Percentiles rank a stretch among this genome's conserved stretches.
phyloP scores from a whole-genome alignment of 106 monocot species.

The Gastrodia elata region DNA sequence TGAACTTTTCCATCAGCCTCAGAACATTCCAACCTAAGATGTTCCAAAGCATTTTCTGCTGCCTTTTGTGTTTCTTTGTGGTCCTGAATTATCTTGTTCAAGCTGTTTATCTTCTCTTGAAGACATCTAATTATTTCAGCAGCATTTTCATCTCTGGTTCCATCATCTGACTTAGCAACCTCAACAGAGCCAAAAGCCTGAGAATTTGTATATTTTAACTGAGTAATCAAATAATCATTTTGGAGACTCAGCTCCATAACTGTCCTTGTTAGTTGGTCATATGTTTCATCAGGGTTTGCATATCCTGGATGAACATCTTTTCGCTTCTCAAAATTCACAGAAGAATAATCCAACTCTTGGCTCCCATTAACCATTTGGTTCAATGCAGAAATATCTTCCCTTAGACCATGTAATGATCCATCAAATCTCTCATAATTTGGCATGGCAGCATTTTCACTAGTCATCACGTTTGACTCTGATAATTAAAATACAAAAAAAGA shows the following conservation, averaged over 20 bases:
- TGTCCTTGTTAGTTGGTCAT: constrained; percentile 27
- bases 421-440: constrained; percentile 14
- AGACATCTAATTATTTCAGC: constrained; percentile 33
- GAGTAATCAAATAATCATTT: constrained; percentile 57
- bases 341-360: constrained; percentile 13
- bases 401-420: constrained; percentile 3
- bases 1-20: constrained; percentile 69
- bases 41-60: constrained; percentile 74
- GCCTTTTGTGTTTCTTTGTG: constrained; percentile 84
- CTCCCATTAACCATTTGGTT: constrained; percentile 11
- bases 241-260: constrained; percentile 51
- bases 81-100: constrained; percentile 51
- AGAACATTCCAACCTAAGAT: constrained; percentile 53
- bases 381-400: constrained; percentile 5
- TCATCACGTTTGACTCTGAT: not conserved
- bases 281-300: constrained; percentile 7
- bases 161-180: constrained; percentile 9
- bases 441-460: not conserved
- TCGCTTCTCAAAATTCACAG: constrained; percentile 8
- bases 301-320: constrained; percentile 13
- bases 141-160: constrained; percentile 3
- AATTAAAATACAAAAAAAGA: not conserved
- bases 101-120: constrained; percentile 39
- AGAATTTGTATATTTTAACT: constrained; percentile 24
- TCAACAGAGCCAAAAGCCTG: constrained; percentile 10